These are phyloP conservation scores for Poterioochromonas sp. DNA, from an alignment of 352 stramenopile genomes.

Conservation along the genomic window DNA sequence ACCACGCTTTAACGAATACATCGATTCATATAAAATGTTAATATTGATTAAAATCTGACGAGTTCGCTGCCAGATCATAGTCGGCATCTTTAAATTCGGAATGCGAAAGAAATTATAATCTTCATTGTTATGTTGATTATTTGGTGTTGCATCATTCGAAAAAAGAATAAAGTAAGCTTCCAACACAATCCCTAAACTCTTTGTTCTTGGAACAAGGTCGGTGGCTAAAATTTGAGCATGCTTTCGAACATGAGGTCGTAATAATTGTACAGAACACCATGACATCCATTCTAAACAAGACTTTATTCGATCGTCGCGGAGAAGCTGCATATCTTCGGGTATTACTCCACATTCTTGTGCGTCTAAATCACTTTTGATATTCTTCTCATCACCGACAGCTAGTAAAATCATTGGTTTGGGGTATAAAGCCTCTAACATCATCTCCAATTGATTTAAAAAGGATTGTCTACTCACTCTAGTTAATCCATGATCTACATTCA, in stretches of 20 bases:
- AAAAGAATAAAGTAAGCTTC: background rate
- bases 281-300: too few relatives aligned
- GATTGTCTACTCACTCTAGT: background rate
- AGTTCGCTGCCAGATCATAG: background rate
- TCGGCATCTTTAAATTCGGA: background rate
- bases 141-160: background rate
- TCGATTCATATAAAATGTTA: background rate
- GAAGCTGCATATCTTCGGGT: too few relatives aligned
- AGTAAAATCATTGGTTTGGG: background rate
- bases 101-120: background rate
- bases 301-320: too few relatives aligned
- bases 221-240: too few relatives aligned
- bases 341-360: background rate
- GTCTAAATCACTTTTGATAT: background rate
- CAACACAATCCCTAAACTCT: too few relatives aligned
- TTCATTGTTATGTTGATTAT: background rate
- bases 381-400: conserved; percentile 3
- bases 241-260: too few relatives aligned
- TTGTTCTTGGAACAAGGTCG: too few relatives aligned
- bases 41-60: background rate
- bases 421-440: background rate
- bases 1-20: background rate
- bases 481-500: conserved; percentile 20
- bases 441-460: background rate
- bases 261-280: too few relatives aligned